Evolutionary conservation across 139 green algal genomes (phyloP), one percentile per base, ranked within the genome.

Genomic region (Zygnema cylindricum): DNA sequence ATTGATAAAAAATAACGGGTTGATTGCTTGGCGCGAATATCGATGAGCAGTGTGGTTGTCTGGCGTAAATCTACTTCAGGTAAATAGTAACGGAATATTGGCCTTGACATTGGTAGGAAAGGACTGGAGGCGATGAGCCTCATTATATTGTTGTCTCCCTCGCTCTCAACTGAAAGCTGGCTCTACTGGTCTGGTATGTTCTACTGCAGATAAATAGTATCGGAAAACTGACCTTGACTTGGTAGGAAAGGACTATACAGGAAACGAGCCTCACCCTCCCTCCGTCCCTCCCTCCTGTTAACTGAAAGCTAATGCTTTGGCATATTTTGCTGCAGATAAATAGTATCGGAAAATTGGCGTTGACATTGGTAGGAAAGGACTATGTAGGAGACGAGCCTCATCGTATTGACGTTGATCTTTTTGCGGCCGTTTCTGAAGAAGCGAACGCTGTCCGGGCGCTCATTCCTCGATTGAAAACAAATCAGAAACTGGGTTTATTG

Each of bases 331-430:
- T 63, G 33, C 84, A 89, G n/a, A 86, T 81, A 30, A 86, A 86
- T 32, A 41, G 33, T 54, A 95, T 96, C 41, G 95, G 95, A n/a
- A 86, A 92, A 78, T 90, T 95, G 69, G 94, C 91, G 81, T 92
- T 96, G 38, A 86, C 88, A 0, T 40, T 36, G 23, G 76, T 55
- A 30, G 69, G 41, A 23, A 38, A 90, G 22, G n/a, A 42, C 1
- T 40, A 81, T 3, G 1, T 81, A 1, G 36, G 36, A 32, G 77
- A 86, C 16, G 43, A 81, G 30, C 39, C 43, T 49, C 54, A 76
- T n/a, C 30, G 35, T 21, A 23, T 69, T 42, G 32, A 30, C 33
- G 43, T 88, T 1, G 69, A 88, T 30, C 71, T 90, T 3, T 69
- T 33, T 36, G 77, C 77, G 38, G 40, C 76, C 2, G 76, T 84